Conservation (phyloP, 345 rosid species). For the Eucalyptus guilfoylei region DNA sequence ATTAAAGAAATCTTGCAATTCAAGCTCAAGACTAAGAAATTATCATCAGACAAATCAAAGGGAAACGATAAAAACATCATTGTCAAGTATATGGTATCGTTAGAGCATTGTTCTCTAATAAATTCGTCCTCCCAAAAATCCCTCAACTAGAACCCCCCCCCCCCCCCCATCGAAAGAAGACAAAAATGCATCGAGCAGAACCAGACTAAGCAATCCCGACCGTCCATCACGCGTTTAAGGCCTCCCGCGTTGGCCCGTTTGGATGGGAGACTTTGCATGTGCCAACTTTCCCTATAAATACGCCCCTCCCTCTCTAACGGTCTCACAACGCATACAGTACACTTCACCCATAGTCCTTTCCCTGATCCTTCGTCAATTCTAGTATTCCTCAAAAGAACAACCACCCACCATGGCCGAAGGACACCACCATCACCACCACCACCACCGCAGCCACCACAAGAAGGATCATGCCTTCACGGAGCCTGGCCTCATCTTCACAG, state of each 20-base stretch:
- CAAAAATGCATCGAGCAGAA: no score
- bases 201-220: background rate
- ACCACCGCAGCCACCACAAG: conserved; percentile 11
- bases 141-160: no score
- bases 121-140: no score
- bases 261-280: background rate
- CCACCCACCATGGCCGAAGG: conserved; percentile 23
- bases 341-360: background rate
- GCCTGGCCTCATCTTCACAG: background rate
- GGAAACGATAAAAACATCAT: no score
- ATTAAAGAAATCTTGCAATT: background rate
- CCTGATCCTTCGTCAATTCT: background rate
- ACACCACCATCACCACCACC: conserved; percentile 21
- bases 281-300: background rate
- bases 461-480: background rate
- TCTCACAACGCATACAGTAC: background rate
- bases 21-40: no score
- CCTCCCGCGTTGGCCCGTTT: background rate
- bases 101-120: no score
- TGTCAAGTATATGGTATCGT: no score
- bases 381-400: background rate
- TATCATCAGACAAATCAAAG: no score
- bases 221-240: background rate
- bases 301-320: background rate
- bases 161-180: no score